Evolutionary conservation across 768 basidiomycete genomes (phyloP).

Genomic region (Lactifluus piperatus): DNA sequence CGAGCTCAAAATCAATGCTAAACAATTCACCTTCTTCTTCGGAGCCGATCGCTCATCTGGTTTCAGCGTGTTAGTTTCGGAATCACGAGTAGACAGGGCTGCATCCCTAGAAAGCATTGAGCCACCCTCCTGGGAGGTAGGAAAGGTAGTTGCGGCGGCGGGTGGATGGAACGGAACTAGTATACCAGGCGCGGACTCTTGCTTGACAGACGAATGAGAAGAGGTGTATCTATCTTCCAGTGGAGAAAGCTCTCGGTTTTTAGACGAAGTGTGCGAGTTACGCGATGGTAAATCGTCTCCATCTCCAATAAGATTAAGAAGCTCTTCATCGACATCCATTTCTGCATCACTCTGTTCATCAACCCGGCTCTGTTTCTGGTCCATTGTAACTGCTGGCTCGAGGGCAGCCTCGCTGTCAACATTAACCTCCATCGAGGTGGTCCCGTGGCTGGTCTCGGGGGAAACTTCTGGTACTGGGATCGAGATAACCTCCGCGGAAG

Average conservation of each 20-base stretch:
- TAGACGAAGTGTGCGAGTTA: constrained; percentile 15
- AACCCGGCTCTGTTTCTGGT: background rate
- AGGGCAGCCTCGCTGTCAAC: background rate
- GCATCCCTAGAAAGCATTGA: constrained; percentile 45
- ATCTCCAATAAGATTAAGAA: constrained; percentile 59
- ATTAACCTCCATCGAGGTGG: background rate
- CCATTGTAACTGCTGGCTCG: background rate
- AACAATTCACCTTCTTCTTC: constrained; percentile 23
- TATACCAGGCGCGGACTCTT: constrained; percentile 6
- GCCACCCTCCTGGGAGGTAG: constrained; percentile 32
- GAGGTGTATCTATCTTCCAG: background rate
- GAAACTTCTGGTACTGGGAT: background rate
- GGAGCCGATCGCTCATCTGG: constrained; percentile 16
- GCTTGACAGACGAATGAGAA: background rate
- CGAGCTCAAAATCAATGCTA: background rate
- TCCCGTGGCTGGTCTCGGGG: background rate
- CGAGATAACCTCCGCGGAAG: background rate
- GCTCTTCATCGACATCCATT: constrained; percentile 54
- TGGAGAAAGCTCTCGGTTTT: background rate
- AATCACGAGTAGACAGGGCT: background rate
- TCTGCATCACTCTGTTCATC: constrained; percentile 31
- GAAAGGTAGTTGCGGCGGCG: constrained; percentile 15
- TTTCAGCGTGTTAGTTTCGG: constrained; percentile 9
- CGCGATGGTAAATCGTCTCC: constrained; percentile 32
- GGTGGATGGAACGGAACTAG: constrained; percentile 10